Conservation (phyloP, 768 basidiomycete genomes). For the Lentinula aciculospora region DNA sequence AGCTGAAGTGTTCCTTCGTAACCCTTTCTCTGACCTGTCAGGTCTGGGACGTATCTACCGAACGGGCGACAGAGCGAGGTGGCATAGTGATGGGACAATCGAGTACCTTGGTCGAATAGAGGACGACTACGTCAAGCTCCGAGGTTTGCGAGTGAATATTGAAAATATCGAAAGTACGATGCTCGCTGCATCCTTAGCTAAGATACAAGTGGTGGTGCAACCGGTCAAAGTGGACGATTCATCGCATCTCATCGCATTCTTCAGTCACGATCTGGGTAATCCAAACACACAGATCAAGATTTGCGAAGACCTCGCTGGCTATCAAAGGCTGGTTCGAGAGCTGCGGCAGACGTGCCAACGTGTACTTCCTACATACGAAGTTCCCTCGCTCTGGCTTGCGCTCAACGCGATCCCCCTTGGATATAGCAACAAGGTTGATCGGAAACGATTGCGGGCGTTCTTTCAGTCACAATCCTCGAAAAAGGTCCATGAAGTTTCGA, state of each 20-base stretch:
- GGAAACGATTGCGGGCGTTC: neutral
- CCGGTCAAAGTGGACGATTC: neutral
- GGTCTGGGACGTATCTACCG: slow-evolving; percentile 22
- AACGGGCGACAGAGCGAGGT: slow-evolving; percentile 24
- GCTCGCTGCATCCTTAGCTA: neutral
- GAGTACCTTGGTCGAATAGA: slow-evolving; percentile 23
- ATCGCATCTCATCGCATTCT: neutral
- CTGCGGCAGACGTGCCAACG: neutral
- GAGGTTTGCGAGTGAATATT: slow-evolving; percentile 26
- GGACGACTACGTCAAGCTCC: slow-evolving; percentile 27
- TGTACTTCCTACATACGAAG: neutral
- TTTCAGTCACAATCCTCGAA: neutral
- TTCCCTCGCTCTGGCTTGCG: neutral
- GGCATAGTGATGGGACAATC: slow-evolving; percentile 21
- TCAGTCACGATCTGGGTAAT: neutral
- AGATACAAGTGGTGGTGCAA: neutral
- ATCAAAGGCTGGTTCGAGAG: neutral
- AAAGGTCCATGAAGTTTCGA: neutral
- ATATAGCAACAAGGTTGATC: neutral
- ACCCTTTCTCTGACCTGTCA: slow-evolving; percentile 17
- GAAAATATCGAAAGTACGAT: slow-evolving; percentile 20
- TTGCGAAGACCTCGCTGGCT: neutral
- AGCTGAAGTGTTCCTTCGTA: slow-evolving; percentile 17
- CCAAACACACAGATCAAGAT: neutral
- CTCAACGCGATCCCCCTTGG: neutral